phyloP scores from a whole-genome alignment of 176 grass and related monocot species.

The Saccharum spontaneum region DNA sequence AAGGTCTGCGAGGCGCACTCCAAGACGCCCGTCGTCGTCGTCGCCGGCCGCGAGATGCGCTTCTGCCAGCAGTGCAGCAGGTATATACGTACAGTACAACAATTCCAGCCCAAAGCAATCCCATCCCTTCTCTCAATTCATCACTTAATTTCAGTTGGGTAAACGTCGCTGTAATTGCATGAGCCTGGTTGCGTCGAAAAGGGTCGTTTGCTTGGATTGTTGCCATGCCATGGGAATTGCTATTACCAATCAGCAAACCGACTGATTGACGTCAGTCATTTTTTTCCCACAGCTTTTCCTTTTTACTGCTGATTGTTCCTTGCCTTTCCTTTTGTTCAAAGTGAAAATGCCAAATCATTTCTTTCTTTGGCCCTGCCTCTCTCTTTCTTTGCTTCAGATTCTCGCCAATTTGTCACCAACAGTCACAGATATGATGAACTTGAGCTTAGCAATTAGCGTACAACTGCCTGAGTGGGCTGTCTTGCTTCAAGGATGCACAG shows the following conservation, averaged over 20 bases:
- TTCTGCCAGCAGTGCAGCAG: slow-evolving; percentile 99
- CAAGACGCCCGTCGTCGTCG: slow-evolving; percentile 87
- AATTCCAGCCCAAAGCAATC: not conserved
- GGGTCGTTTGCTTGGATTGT: slow-evolving; percentile 13
- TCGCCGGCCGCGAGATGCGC: slow-evolving; percentile 78
- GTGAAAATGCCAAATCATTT: slow-evolving; percentile 39
- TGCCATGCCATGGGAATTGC: not conserved
- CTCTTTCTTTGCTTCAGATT: slow-evolving; percentile 22
- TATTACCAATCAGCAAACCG: not conserved
- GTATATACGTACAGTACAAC: slow-evolving; percentile 33
- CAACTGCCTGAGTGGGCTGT: slow-evolving; percentile 9
- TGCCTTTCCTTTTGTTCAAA: slow-evolving; percentile 45
- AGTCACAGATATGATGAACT: not conserved
- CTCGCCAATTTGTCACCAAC: slow-evolving; percentile 14
- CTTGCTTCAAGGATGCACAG: slow-evolving; percentile 35
- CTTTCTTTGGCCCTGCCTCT: slow-evolving; percentile 36
- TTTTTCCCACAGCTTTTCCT: slow-evolving; percentile 11
- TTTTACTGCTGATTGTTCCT: slow-evolving; percentile 41
- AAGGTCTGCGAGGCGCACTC: slow-evolving; percentile 97
- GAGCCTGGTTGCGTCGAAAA: not conserved
- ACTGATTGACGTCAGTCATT: slow-evolving; percentile 25
- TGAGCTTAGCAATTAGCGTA: not conserved
- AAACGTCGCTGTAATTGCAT: not conserved
- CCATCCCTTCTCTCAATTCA: not conserved
- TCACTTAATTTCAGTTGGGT: not conserved